Evolutionary conservation across 306 rosid genomes (phyloP), one percentile per base, ranked within the genome.

Genomic region (Datisca glomerata): DNA sequence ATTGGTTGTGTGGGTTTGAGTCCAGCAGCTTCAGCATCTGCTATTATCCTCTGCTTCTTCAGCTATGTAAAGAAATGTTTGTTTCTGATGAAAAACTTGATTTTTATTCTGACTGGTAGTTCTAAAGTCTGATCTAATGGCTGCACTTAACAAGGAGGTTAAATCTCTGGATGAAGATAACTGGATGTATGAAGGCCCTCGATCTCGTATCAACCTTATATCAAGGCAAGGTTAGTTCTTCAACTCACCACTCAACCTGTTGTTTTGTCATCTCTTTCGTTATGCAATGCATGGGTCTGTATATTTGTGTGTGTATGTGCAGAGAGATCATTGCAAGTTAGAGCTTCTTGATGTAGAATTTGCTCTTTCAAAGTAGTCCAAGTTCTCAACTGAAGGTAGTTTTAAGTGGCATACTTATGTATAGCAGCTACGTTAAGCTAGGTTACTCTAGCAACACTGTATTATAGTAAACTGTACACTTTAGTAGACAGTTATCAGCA

Each of bases 121-220:
- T 51, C 50, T 89, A 13, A 89, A 80, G 53, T 55, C 75, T 0
- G 81, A 83, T 71, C 63, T 83, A 24, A 74, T 74, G 93, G 93
- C 80, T 35, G 71, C 89, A 18, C 93, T 89, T 43, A 78, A 74
- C 57, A 74, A 77, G 74, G 93, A 76, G 67, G 93, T 80, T 55
- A 83, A 80, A 49, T 83, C 84, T 32, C 59, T 89, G 55, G 81
- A 80, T 69, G 93, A 80, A 57, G 97, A 83, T 72, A 80, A 19
- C 60, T 83, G 95, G 95, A 89, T 76, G 71, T 83, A 76, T 74
- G 97, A 89, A 77, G 94, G 93, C 35, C 93, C 94, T 38, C 81
- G 92, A 12, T 84, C 94, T 17, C 80, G 85, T 38, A 79, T 83
- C 49, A 82, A 76, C 66, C 79, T 70, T 42, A 47, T 64, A 64